Evolutionary conservation across 257 asterid genomes (phyloP).

Genomic region (Asclepias syriaca): DNA sequence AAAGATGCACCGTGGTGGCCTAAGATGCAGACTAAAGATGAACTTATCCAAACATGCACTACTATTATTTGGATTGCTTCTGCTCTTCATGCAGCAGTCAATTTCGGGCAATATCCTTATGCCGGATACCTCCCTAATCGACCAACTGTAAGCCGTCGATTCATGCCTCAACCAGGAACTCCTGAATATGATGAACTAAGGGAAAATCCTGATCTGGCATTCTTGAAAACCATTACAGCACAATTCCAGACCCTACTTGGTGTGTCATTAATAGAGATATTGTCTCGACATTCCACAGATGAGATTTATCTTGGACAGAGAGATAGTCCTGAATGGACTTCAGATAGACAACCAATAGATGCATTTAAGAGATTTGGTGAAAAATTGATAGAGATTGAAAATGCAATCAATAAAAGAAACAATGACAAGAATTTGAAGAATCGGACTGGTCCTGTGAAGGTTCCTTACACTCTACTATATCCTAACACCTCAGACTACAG

Average conservation of each 20-base stretch:
- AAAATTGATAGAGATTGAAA: slow-evolving; percentile 39
- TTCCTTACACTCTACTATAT: slow-evolving; percentile 51
- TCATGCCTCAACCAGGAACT: slow-evolving; percentile 59
- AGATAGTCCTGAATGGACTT: slow-evolving; percentile 51
- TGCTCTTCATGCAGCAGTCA: slow-evolving; percentile 83
- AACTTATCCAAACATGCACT: slow-evolving; percentile 53
- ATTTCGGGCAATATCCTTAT: slow-evolving; percentile 71
- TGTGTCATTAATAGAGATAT: slow-evolving; percentile 56
- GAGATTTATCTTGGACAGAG: slow-evolving; percentile 72
- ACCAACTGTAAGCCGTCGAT: slow-evolving; percentile 62
- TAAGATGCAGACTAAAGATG: slow-evolving; percentile 41
- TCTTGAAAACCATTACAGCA: slow-evolving; percentile 66
- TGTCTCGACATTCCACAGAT: slow-evolving; percentile 66
- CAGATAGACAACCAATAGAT: slow-evolving; percentile 30
- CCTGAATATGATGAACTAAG: slow-evolving; percentile 52
- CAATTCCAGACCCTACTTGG: slow-evolving; percentile 69
- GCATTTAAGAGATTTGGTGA: slow-evolving; percentile 45
- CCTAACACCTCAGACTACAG: slow-evolving; percentile 41
- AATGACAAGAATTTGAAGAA: slow-evolving; percentile 30
- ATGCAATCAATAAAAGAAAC: slow-evolving; percentile 37
- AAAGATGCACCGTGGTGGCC: slow-evolving; percentile 77
- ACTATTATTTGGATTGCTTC: slow-evolving; percentile 72
- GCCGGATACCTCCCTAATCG: slow-evolving; percentile 83
- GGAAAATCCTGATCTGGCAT: slow-evolving; percentile 44
- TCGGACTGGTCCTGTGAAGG: slow-evolving; percentile 52